Evolutionary conservation across 257 asterid species (phyloP).

Genomic region (Misopates orontium): DNA sequence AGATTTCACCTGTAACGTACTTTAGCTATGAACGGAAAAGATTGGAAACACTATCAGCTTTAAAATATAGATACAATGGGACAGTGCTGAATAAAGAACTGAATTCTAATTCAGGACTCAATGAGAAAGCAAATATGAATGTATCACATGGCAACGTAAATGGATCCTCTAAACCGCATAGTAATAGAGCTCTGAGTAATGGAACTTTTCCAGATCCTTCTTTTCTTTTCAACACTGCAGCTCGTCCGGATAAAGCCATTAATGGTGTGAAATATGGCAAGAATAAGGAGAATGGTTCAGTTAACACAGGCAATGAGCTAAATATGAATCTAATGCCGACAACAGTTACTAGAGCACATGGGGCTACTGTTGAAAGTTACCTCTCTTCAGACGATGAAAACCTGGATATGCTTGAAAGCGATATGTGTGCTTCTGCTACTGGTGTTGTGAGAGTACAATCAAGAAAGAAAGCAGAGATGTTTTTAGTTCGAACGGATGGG

Average conservation of each 20-base stretch:
- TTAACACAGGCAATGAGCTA: slow-evolving; percentile 37
- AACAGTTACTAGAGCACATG: slow-evolving; percentile 32
- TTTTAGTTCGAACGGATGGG: slow-evolving; percentile 97
- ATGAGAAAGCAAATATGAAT: slow-evolving; percentile 41
- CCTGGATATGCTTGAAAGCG: slow-evolving; percentile 59
- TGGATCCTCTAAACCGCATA: slow-evolving; percentile 34
- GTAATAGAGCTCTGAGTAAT: slow-evolving; percentile 24
- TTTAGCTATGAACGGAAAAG: slow-evolving; percentile 60
- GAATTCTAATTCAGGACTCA: slow-evolving; percentile 31
- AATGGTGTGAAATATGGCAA: slow-evolving; percentile 31
- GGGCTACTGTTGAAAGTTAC: slow-evolving; percentile 45
- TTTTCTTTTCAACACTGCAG: slow-evolving; percentile 26
- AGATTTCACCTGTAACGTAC: slow-evolving; percentile 66
- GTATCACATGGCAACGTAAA: slow-evolving; percentile 37
- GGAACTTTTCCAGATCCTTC: slow-evolving; percentile 40
- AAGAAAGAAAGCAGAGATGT: slow-evolving; percentile 98
- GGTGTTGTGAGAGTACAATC: slow-evolving; percentile 98
- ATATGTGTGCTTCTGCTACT: slow-evolving; percentile 92
- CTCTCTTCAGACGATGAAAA: slow-evolving; percentile 59
- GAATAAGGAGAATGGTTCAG: slow-evolving; percentile 37
- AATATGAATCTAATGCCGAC: slow-evolving; percentile 33
- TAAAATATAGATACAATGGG: slow-evolving; percentile 38
- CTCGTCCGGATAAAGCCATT: slow-evolving; percentile 36
- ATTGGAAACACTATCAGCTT: slow-evolving; percentile 47
- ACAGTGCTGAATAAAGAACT: slow-evolving; percentile 37